Evolutionary conservation across 441 rosid species (phyloP), one percentile per base, ranked within the genome.

Genomic region (Syzygium syzygioides): DNA sequence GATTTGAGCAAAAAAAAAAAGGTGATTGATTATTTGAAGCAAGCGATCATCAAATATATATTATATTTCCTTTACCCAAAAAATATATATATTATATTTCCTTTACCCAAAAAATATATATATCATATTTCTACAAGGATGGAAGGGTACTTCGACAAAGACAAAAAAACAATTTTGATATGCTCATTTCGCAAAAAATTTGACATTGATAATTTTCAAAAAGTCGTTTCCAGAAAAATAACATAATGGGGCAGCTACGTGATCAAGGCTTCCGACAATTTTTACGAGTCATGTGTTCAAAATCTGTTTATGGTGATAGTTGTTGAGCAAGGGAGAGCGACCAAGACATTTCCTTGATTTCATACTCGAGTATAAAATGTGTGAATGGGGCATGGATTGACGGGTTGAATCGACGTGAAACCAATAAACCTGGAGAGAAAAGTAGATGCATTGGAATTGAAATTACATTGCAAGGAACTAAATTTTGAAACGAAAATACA

Each of bases 281-380:
- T 4, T 56, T 56, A 9, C 9, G 2, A 56, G 13, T 56, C 0
- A 56, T 56, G 25, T 56, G 28, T 3, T 56, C 60, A 41, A 19
- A 56, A 56, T 56, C 1, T 2, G 4, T 23, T 20, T 23, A 12
- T 2, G 1, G 14, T 9, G 60, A 1, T 0, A 23, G 45, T 41
- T 41, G 0, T 23, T 56, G 28, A 56, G 28, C 4, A 56, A 56
- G 60, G 3, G 1, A 57, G 0, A 57, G 23, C 0, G 26, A 9
- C 9, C 1, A 28, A 9, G 13, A 56, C 4, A 2, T 9, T 4
- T 9, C 3, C 2, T 11, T 56, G 28, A 9, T 56, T 4, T 53
- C 18, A 14, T 53, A 14, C 55, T 53, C 6, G 55, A 53, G 55
- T 53, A 4, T 56, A 23, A 56, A 56, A 56, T 56, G 60, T 5